phyloP scores from a whole-genome alignment of 2,329 filamentous ascomycete genomes.

The Colletotrichum brevisporum region DNA sequence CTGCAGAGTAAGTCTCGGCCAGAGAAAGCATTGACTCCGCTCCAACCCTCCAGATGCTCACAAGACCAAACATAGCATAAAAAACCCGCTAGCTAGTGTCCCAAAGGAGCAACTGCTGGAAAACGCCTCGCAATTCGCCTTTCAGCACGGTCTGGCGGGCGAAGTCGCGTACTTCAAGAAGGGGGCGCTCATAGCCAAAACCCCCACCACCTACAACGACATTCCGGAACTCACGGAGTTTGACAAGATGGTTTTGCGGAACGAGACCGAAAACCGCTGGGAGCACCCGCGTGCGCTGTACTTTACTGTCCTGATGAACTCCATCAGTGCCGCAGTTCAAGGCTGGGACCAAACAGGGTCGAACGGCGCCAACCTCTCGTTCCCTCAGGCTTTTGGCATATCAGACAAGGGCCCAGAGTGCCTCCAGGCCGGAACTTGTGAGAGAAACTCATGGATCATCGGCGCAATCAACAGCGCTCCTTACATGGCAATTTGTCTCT shows the following conservation, averaged over 20 bases:
- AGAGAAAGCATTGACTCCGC: too few relatives aligned
- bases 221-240: conserved; percentile 60
- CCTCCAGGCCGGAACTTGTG: conserved; percentile 53
- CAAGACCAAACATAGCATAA: background rate
- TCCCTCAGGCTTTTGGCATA: conserved; percentile 62
- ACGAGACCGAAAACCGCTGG: conserved; percentile 65
- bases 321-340: conserved; percentile 68
- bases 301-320: conserved; percentile 65
- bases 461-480: conserved; percentile 70
- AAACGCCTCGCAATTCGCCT: conserved; percentile 59
- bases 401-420: conserved; percentile 53
- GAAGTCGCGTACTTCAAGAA: conserved; percentile 58
- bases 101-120: conserved; percentile 64
- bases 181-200: conserved; percentile 66
- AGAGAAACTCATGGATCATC: conserved; percentile 70
- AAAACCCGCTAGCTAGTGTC: conserved; percentile 56
- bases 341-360: conserved; percentile 64
- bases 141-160: conserved; percentile 54
- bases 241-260: conserved; percentile 56
- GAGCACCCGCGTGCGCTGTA: conserved; percentile 63
- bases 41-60: too few relatives aligned
- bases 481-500: conserved; percentile 49
- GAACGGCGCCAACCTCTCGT: conserved; percentile 65
- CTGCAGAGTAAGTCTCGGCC: too few relatives aligned
- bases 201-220: conserved; percentile 61